Base-by-base conservation (phyloP, 1,284 basidiomycete genomes). In the Leccinum fallax region DNA sequence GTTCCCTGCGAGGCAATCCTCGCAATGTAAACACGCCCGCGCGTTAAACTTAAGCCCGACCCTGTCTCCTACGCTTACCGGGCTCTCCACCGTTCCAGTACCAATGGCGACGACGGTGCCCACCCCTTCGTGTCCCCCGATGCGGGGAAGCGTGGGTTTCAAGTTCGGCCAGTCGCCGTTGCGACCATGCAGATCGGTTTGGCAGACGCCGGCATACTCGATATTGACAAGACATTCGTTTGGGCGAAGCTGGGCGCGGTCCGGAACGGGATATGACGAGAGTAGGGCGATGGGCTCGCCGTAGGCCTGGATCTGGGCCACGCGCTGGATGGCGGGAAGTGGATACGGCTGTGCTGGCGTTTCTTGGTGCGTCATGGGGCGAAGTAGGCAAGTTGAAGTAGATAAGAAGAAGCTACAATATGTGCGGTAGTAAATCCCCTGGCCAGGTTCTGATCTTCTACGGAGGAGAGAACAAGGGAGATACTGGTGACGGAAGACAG, bases 11-110 rank as follows among this genome's bases (percentile, higher is more conserved):
- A 80, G 79, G 72, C 89, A 92, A 77, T 82, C 80, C 61, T 86
- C 83, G 70, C 88, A 90, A 76, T 80, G 78, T 66, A 85, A 68
- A 62, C 85, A 93, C 3, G 83, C 80, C 63, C 83, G 80, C 10
- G 85, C 88, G 61, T 89, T 77, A 85, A 87, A 89, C 69, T 93
- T 93, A 72, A 93, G 77, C 3, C 92, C 90, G 54, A 93, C 91
- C 26, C 85, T 77, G 67, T 90, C 86, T 19, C 88, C 86, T 46
- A 90, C 61, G 55, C 81, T 80, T 46, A 85, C 79, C 9, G 77
- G 65, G n/a, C 79, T 80, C 24, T 78, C 68, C 36, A 72, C 69
- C 61, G 83, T 67, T 19, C 64, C 64, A 36, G 83, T 79, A 11
- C 84, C 90, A 66, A 93, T 86, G 10, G 88, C 89, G 7, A 92